Base-by-base conservation (phyloP, 495 filamentous ascomycete species). In the Cryomyces antarcticus region DNA sequence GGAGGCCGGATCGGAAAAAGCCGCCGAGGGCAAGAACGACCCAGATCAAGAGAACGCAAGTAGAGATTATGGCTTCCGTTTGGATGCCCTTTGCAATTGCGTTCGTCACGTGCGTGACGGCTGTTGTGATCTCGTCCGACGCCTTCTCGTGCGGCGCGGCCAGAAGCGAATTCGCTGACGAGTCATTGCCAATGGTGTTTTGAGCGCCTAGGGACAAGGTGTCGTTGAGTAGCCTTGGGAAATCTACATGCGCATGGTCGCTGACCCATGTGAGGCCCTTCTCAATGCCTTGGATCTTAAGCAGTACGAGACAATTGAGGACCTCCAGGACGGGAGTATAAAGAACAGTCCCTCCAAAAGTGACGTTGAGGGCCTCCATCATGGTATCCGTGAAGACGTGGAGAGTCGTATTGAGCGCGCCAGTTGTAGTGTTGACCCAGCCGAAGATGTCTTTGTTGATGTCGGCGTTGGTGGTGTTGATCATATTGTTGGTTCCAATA, bases 211-310 rank as follows among this genome's bases (percentile, higher is more conserved):
- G 62, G 40, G 82, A 85, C 67, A 97, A 93, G 28, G 79, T 80
- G 52, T 94, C 68, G 53, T 82, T 75, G 28, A 71, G 68, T 30
- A 96, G 71, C 17, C 69, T 54, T 0, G 92, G 89, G 52, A 97
- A 79, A 45, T 73, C 62, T 49, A 97, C 69, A 40, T 92, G 72
- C 1, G 92, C 86, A 50, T 95, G 55, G 50, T 96, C 78, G 44
- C 75, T 66, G 30, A 92, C 78, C 85, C 86, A 97, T 0, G 81
- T 92, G 0, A 96, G 71, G 6, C 80, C 89, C 49, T 78, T 75
- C 55, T 96, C 67, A 47, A 96, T 69, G 7, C 74, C 52, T 43
- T 50, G 40, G 30, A 64, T 49, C 45, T 64, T 64, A n/a, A 64
- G 41, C 4, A 53, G 33, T 28, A 64, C 49, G 33, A 64, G 51